A percentile compares a stretch with the other conserved stretches of the same genome.
These are phyloP conservation scores for Blastomyces silverae DNA, from an alignment of 2,329 filamentous ascomycete genomes.

Conservation along the genomic window DNA sequence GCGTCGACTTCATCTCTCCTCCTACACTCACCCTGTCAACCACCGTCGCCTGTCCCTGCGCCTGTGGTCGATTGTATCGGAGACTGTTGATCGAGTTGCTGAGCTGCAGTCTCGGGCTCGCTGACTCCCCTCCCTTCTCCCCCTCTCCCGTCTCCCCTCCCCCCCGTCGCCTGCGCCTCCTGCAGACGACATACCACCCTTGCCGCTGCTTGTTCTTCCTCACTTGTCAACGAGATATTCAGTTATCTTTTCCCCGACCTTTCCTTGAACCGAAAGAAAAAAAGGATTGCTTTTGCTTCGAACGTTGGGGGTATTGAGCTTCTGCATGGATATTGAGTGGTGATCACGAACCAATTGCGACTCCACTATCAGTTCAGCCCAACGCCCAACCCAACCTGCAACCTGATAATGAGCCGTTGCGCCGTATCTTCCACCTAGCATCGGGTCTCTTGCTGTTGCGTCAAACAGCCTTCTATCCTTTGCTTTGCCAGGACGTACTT, in stretches of 20 bases:
- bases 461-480: constrained; percentile 17
- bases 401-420: constrained; percentile 21
- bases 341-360: constrained; percentile 14
- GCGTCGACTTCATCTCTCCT: not conserved
- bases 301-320: not conserved
- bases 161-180: not conserved
- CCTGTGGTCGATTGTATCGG: constrained; percentile 2
- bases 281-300: not conserved
- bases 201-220: not conserved
- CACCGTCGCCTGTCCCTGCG: constrained; percentile 8
- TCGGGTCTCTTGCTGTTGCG: constrained; percentile 22
- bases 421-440: constrained; percentile 18
- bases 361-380: constrained; percentile 13
- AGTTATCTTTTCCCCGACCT: not conserved
- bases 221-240: not conserved
- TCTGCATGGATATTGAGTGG: constrained; percentile 11
- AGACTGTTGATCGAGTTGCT: constrained; percentile 11
- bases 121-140: not conserved
- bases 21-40: not conserved
- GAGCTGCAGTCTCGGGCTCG: constrained; percentile 4
- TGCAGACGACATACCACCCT: not conserved
- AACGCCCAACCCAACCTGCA: constrained; percentile 12
- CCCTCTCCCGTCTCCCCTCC: not conserved
- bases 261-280: not conserved
- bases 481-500: constrained; percentile 26